Evolutionary conservation across 805 yeast species (phyloP), one percentile per base, ranked within the genome.

Genomic region (Cyberlindnera amylophila): DNA sequence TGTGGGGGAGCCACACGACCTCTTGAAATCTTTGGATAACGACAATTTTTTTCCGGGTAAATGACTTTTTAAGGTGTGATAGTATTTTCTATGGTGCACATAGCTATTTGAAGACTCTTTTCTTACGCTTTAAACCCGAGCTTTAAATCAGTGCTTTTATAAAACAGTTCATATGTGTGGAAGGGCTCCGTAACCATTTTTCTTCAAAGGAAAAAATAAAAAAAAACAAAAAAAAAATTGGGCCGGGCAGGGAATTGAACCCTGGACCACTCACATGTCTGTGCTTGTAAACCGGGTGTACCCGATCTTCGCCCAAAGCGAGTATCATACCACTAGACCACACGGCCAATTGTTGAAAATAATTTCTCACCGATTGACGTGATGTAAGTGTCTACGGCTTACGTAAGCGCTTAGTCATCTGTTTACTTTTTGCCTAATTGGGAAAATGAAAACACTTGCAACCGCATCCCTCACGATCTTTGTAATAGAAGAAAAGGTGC

Each of bases 221-320:
- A 28, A 35, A 35, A 37, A 45, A 36, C 32, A 41, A 13, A 23
- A 43, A 50, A 50, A 41, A 47, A 50, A 51, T n/a, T 3, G 61
- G 61, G 61, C 61, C 59, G 59, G 49, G 55, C 61, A 47, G 61
- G 61, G 61, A 57, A 57, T 57, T 55, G 61, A 57, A 57, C 61
- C 61, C 61, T 47, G 61, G 61, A 46, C 61, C 60, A 54, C 61
- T 55, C 61, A 54, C 61, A 57, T 52, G 50, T 49, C 52, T 51
- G 46, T 44, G 41, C 34, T 32, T 24, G 29, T 34, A 39, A 39
- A 34, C 27, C 38, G 38, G 34, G 47, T 49, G 40, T 32, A 23
- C 44, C 52, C 42, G 32, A 34, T 41, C 50, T 51, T 53, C 56
- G 53, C 61, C 61, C 61, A 57, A 57, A 57, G 61, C 61, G 61